Conservation (phyloP, 345 rosid genomes). For the Arabis hirsuta region DNA sequence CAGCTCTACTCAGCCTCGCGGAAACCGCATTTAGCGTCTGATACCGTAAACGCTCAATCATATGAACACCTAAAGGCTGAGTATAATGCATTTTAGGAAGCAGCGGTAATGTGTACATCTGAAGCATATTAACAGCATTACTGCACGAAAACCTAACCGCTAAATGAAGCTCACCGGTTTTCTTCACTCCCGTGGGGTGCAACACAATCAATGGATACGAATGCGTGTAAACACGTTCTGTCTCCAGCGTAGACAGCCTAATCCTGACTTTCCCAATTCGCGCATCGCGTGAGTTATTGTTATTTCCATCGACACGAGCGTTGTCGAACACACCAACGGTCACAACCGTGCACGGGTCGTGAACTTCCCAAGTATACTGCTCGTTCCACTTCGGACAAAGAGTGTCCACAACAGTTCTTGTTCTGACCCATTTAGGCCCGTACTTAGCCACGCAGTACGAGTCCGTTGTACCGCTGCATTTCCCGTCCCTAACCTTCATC, state of each 20-base stretch:
- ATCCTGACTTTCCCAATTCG: constrained; percentile 74
- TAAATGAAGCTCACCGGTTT: constrained; percentile 77
- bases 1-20: constrained; percentile 61
- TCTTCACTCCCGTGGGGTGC: constrained; percentile 65
- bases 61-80: constrained; percentile 61
- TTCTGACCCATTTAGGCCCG: constrained; percentile 79
- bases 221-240: constrained; percentile 73
- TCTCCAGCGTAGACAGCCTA: constrained; percentile 62
- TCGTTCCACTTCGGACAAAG: constrained; percentile 76
- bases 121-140: constrained; percentile 62
- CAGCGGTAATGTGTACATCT: constrained; percentile 58
- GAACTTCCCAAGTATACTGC: constrained; percentile 78
- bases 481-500: constrained; percentile 57
- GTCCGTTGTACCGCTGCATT: constrained; percentile 53
- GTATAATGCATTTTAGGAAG: constrained; percentile 78
- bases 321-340: constrained; percentile 74
- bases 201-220: constrained; percentile 72
- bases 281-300: constrained; percentile 48
- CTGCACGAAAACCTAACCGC: constrained; percentile 72
- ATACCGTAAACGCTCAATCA: constrained; percentile 59
- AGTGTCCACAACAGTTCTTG: constrained; percentile 66
- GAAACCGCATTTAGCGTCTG: constrained; percentile 71
- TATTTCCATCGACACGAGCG: constrained; percentile 24
- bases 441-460: constrained; percentile 79
- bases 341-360: constrained; percentile 72